Evolutionary conservation across 1,139 yeast species (phyloP).

Genomic region (Taphrina communis): DNA sequence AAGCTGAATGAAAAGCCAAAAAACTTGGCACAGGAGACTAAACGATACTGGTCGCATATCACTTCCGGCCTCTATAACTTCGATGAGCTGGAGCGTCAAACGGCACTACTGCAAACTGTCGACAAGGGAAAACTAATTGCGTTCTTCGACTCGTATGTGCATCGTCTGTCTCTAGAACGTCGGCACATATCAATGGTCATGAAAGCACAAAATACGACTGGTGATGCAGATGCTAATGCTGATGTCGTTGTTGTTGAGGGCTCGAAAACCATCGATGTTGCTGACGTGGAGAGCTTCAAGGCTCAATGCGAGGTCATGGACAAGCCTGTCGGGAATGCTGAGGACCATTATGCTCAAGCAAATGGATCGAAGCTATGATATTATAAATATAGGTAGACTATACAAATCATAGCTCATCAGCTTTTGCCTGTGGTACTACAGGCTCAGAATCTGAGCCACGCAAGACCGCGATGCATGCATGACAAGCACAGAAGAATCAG

Average conservation of each 20-base stretch:
- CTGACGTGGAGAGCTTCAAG: conserved; percentile 17
- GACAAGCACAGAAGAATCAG: no score
- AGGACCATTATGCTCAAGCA: conserved; percentile 1
- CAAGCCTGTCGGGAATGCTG: background rate
- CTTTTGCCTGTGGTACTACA: background rate
- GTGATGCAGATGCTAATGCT: conserved; percentile 39
- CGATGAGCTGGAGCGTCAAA: conserved; percentile 60
- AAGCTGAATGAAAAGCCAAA: conserved; percentile 73
- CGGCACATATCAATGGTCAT: conserved; percentile 58
- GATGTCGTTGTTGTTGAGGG: conserved; percentile 20
- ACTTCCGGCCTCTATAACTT: conserved; percentile 81
- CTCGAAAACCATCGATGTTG: background rate
- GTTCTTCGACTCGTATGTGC: conserved; percentile 61
- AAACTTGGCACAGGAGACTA: conserved; percentile 76
- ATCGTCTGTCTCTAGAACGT: conserved; percentile 54
- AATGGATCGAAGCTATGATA: conserved; percentile 8
- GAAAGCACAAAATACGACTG: conserved; percentile 45
- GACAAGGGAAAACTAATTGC: conserved; percentile 64
- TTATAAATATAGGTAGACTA: no score
- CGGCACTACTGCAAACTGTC: conserved; percentile 60
- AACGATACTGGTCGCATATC: conserved; percentile 69
- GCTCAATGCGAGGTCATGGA: conserved; percentile 13
- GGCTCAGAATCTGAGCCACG: no score
- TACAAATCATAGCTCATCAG: no score
- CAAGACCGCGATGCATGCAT: no score